Percentiles rank a stretch among this genome's conserved stretches.
Evolutionary conservation across 305 asterid species (phyloP).

Genomic region (Fraxinus albicans): DNA sequence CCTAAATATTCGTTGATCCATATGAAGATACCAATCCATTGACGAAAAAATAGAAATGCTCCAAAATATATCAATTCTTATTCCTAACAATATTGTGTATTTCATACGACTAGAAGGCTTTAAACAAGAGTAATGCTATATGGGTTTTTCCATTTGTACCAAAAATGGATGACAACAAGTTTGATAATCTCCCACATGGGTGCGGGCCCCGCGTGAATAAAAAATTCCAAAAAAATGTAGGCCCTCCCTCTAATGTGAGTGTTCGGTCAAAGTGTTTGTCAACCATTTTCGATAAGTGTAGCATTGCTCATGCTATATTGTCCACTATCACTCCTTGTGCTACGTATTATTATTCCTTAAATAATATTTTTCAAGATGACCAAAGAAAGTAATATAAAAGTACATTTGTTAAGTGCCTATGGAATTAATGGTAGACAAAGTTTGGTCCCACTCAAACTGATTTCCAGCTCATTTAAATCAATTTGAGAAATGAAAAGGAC

Average conservation of each 20-base stretch:
- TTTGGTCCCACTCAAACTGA: background rate
- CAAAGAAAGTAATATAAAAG: background rate
- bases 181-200: no score
- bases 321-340: background rate
- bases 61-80: background rate
- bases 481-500: background rate
- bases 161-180: no score
- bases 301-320: no score
- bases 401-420: background rate
- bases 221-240: no score
- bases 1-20: background rate
- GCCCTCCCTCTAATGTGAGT: no score
- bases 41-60: background rate
- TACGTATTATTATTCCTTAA: background rate
- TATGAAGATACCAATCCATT: background rate
- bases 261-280: no score
- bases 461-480: background rate
- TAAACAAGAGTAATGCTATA: background rate
- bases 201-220: no score
- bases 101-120: background rate
- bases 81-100: background rate
- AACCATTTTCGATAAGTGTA: no score
- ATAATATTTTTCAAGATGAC: background rate
- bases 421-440: background rate
- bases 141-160: no score